These are phyloP conservation scores for Boletus huronensis DNA, from an alignment of 768 basidiomycete species.

Conservation along the genomic window DNA sequence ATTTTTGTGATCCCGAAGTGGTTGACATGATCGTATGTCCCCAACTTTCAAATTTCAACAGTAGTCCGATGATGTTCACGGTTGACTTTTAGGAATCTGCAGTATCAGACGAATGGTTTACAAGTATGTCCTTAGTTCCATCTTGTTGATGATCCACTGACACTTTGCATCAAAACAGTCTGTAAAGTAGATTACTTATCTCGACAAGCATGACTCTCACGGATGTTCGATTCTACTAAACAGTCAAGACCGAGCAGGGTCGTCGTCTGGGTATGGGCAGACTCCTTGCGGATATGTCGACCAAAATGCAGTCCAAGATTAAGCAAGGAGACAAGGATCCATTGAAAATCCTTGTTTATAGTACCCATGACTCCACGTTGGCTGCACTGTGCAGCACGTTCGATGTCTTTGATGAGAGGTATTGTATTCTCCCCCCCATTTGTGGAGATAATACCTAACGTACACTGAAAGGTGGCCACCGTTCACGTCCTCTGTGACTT, in stretches of 20 bases:
- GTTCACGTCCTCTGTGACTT: constrained; percentile 69
- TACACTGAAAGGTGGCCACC: constrained; percentile 57
- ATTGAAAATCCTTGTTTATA: constrained; percentile 63
- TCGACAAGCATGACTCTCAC: neutral
- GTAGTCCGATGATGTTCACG: neutral
- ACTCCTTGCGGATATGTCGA: constrained; percentile 60
- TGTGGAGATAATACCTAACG: neutral
- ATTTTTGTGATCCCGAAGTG: constrained; percentile 62
- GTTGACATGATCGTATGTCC: constrained; percentile 54
- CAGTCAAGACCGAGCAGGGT: constrained; percentile 74
- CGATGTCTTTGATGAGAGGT: constrained; percentile 72
- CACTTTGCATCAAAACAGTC: constrained; percentile 13
- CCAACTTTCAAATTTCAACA: neutral
- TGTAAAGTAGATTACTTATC: constrained; percentile 17
- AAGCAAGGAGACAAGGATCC: constrained; percentile 43
- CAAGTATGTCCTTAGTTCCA: constrained; percentile 37
- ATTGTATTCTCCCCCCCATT: constrained; percentile 15
- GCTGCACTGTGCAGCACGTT: constrained; percentile 62
- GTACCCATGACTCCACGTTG: constrained; percentile 69
- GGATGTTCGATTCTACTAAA: constrained; percentile 10
- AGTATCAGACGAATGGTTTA: constrained; percentile 77
- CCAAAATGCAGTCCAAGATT: constrained; percentile 59
- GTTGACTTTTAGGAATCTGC: constrained; percentile 54
- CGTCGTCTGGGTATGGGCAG: constrained; percentile 75
- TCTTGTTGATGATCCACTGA: neutral